Base-by-base conservation (phyloP, 352 stramenopile genomes). In the Elongisporangium anandrum region DNA sequence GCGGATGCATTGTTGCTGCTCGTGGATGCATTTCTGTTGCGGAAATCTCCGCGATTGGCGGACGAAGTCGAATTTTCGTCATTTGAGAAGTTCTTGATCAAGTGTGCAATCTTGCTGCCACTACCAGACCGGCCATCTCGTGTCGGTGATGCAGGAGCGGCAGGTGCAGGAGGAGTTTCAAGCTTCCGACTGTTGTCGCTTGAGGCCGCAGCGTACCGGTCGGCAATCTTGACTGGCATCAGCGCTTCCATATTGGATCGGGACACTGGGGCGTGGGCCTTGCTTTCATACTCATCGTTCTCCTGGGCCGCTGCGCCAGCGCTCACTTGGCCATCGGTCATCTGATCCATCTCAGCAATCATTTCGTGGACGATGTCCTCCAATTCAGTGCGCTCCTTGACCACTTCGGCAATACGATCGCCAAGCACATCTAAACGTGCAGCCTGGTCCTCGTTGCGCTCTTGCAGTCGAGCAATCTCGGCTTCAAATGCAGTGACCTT, bases 51-150 rank as follows among this genome's bases (percentile, higher is more conserved):
- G 34, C 34, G 34, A 17, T 45, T 45, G 34, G 10, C 34, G 10
- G 34, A 45, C 34, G 34, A 45, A 45, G 34, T 45, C 34, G 34
- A 45, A 22, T 61, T 60, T 45, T 69, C 65, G 23, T 77, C 72
- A 4, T 29, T 48, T 9, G 75, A 85, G 26, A 87, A 90, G 65
- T 87, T 90, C 68, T 88, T 88, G 66, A 88, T 88, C 57, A 90
- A 61, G 58, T 80, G 67, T 22, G 81, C 78, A 22, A 90, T 70
- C 49, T 87, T 87, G 64, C 65, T 87, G 26, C 64, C 74, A 29
- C 60, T 66, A 56, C 49, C 48, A 10, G 29, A 20, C 6, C 34
- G 29, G 16, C n/a, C 29, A 45, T 50, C 47, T 54, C 45, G 12
- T 52, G 63, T 2, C 51, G 54, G 13, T 23, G 51, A 41, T 61